Conservation (phyloP, 345 rosid species). For the Ceriops decandra region DNA sequence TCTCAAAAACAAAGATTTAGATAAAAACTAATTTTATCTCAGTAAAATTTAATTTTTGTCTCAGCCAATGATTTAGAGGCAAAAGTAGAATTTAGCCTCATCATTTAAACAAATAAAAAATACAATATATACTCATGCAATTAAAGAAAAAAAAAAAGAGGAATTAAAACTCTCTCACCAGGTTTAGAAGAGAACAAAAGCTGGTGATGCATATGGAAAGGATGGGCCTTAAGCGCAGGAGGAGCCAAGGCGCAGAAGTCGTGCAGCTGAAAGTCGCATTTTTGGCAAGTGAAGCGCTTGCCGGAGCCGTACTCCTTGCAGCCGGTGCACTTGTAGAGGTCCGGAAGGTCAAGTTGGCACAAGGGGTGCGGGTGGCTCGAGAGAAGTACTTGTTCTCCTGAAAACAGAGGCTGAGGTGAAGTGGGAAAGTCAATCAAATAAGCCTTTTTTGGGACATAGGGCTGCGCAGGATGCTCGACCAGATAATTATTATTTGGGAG, state of each 20-base stretch:
- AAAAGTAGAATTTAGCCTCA: no score
- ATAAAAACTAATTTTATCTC: no score
- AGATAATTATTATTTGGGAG: not conserved
- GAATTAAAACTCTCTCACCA: conserved; percentile 28
- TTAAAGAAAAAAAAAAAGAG: not conserved
- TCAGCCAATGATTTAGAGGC: no score
- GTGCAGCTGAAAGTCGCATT: conserved; percentile 82
- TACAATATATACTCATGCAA: not conserved
- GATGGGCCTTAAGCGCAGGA: conserved; percentile 48
- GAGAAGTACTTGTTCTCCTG: conserved; percentile 50
- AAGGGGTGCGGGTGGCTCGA: conserved; percentile 63
- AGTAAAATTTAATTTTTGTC: no score
- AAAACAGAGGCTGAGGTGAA: conserved; percentile 41
- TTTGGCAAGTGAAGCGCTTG: conserved; percentile 53
- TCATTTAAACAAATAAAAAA: not conserved
- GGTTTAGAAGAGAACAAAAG: conserved; percentile 56
- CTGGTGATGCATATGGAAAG: conserved; percentile 66
- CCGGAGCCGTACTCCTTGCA: conserved; percentile 87
- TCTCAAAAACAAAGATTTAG: no score
- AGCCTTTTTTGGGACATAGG: not conserved
- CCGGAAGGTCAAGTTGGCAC: conserved; percentile 39
- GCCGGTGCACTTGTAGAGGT: conserved; percentile 62
- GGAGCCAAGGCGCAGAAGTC: conserved; percentile 78
- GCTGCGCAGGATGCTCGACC: not conserved
- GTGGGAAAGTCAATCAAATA: conserved; percentile 43